These are phyloP conservation scores for Salvia hispanica DNA, from an alignment of 257 asterid genomes.

Conservation along the genomic window DNA sequence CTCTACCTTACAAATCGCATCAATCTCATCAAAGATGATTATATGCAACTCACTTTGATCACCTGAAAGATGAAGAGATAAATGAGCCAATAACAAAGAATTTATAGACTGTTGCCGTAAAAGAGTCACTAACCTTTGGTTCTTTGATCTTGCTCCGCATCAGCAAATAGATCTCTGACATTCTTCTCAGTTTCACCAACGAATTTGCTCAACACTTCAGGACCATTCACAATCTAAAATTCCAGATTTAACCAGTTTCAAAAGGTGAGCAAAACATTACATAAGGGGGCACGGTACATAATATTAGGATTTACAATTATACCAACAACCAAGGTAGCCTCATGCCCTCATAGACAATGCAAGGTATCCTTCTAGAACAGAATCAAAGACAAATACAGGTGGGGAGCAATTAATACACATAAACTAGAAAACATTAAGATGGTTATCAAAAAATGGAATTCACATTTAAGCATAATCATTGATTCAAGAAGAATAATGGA, in stretches of 20 bases:
- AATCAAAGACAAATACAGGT: no score
- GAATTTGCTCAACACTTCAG: conserved; percentile 93
- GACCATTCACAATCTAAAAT: conserved; percentile 93
- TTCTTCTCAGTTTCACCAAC: conserved; percentile 99
- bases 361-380: neutral
- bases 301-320: conserved; percentile 24
- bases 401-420: no score
- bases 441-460: no score
- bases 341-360: conserved; percentile 18
- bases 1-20: conserved; percentile 97
- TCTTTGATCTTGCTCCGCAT: conserved; percentile 97
- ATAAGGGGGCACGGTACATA: conserved; percentile 24
- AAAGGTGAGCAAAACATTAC: conserved; percentile 19
- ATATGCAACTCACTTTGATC: conserved; percentile 97
- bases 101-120: conserved; percentile 22
- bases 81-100: conserved; percentile 29
- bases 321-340: conserved; percentile 20
- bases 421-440: no score
- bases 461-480: no score
- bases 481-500: neutral
- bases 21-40: conserved; percentile 97
- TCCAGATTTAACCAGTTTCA: conserved; percentile 30
- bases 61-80: conserved; percentile 59
- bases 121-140: conserved; percentile 58
- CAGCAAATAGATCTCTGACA: conserved; percentile 97